Conservation (phyloP, 2,329 filamentous ascomycete species). For the Thyridium curvatum region DNA sequence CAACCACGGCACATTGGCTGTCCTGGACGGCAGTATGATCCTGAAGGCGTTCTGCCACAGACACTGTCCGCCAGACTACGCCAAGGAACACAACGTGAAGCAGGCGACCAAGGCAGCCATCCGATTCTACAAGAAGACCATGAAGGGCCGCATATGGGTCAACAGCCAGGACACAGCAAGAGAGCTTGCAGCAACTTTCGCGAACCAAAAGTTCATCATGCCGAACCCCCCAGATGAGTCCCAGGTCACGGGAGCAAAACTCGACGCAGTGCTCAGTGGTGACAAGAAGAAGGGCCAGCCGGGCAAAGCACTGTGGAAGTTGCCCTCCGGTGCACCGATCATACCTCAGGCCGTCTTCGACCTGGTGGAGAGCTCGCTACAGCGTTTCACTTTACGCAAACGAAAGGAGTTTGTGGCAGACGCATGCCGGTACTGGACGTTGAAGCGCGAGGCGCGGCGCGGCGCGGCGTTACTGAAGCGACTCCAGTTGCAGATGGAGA, state of each 20-base stretch:
- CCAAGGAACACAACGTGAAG: conserved; percentile 77
- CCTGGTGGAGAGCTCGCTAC: conserved; percentile 75
- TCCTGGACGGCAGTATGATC: conserved; percentile 72
- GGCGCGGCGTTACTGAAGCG: conserved; percentile 90
- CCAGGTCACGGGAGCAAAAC: conserved; percentile 76
- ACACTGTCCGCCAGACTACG: conserved; percentile 86
- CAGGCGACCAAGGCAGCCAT: conserved; percentile 76
- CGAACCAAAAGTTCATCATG: conserved; percentile 56
- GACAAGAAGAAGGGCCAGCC: conserved; percentile 70
- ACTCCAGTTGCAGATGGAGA: conserved; percentile 89
- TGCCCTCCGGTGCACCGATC: conserved; percentile 90
- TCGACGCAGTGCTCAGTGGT: conserved; percentile 66
- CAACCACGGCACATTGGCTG: conserved; percentile 68
- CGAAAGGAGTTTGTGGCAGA: conserved; percentile 90
- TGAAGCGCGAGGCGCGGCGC: conserved; percentile 88
- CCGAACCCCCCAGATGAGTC: conserved; percentile 74
- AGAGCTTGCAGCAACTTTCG: conserved; percentile 58
- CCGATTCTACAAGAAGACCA: conserved; percentile 81
- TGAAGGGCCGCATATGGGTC: conserved; percentile 87
- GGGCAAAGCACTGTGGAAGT: conserved; percentile 73
- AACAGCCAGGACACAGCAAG: conserved; percentile 81
- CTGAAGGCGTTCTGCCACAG: conserved; percentile 95
- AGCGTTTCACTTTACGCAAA: conserved; percentile 73
- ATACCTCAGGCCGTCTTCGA: conserved; percentile 86
- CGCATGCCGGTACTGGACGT: conserved; percentile 93